These are phyloP conservation scores for Vigna mungo DNA, from an alignment of 306 rosid species.

Conservation along the genomic window DNA sequence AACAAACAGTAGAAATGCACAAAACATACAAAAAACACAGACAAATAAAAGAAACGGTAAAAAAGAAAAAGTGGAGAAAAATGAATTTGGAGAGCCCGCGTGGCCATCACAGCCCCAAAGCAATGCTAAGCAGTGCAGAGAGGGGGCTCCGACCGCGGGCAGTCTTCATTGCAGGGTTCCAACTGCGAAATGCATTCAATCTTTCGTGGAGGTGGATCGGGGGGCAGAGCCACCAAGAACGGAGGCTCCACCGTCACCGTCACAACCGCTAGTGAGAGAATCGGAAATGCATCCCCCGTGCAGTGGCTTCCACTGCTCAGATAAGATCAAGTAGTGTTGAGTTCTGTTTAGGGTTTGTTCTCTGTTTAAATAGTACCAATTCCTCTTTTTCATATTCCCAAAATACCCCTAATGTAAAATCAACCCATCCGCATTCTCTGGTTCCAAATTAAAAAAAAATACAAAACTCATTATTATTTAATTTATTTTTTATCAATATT, in stretches of 20 bases:
- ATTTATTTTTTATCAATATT: background rate
- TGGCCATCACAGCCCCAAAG: conserved; percentile 49
- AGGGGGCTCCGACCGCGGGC: conserved; percentile 56
- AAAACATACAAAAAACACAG: background rate
- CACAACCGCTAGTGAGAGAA: background rate
- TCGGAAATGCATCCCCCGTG: background rate
- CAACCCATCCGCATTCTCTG: background rate
- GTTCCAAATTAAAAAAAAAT: background rate
- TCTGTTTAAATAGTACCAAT: background rate
- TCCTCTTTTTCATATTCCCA: conserved; percentile 16
- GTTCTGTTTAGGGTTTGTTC: conserved; percentile 9
- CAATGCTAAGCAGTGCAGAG: background rate
- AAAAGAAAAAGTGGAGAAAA: background rate
- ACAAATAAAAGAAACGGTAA: background rate
- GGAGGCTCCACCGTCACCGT: conserved; percentile 41
- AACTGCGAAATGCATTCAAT: conserved; percentile 13
- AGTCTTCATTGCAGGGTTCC: conserved; percentile 54
- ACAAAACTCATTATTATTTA: background rate
- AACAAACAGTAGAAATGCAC: background rate
- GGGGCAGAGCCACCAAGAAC: conserved; percentile 33
- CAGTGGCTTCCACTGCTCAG: conserved; percentile 51
- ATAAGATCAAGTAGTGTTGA: conserved; percentile 58
- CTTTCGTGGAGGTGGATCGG: background rate
- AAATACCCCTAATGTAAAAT: background rate
- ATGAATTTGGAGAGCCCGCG: conserved; percentile 43